Percentiles rank a stretch among this genome's conserved stretches.
Evolutionary conservation across 495 filamentous ascomycete species (phyloP).

Genomic region (Xylaria castorea): DNA sequence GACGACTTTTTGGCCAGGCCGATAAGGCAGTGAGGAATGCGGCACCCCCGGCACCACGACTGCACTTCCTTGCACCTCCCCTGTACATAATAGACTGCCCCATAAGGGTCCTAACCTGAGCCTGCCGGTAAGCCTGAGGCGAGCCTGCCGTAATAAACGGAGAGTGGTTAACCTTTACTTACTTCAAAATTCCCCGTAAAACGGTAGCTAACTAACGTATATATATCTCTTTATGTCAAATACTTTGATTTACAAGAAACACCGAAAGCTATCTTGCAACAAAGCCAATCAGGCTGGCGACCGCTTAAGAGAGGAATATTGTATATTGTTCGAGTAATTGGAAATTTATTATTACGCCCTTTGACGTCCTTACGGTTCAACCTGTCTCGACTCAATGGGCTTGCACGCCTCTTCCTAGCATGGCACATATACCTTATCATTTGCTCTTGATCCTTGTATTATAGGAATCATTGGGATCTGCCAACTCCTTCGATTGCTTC

Average conservation of each 20-base stretch:
- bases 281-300: not conserved
- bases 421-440: not conserved
- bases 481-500: too few species aligned
- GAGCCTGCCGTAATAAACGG: not conserved
- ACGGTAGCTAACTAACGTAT: too few species aligned
- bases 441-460: not conserved
- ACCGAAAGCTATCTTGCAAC: too few species aligned
- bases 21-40: slow-evolving; percentile 20
- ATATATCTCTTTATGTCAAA: too few species aligned
- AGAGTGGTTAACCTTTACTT: too few species aligned
- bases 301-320: not conserved
- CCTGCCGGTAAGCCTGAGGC: too few species aligned
- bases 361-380: not conserved
- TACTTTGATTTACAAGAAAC: not conserved
- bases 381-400: not conserved
- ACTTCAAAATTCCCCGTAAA: too few species aligned
- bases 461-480: not conserved
- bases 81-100: not conserved
- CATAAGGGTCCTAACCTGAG: too few species aligned
- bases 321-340: too few species aligned
- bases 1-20: slow-evolving; percentile 26
- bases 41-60: not conserved
- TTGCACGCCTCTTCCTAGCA: not conserved
- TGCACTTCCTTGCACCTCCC: not conserved
- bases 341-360: not conserved